Evolutionary conservation across 805 yeast species (phyloP).

Genomic region (Lachancea dasiensis): DNA sequence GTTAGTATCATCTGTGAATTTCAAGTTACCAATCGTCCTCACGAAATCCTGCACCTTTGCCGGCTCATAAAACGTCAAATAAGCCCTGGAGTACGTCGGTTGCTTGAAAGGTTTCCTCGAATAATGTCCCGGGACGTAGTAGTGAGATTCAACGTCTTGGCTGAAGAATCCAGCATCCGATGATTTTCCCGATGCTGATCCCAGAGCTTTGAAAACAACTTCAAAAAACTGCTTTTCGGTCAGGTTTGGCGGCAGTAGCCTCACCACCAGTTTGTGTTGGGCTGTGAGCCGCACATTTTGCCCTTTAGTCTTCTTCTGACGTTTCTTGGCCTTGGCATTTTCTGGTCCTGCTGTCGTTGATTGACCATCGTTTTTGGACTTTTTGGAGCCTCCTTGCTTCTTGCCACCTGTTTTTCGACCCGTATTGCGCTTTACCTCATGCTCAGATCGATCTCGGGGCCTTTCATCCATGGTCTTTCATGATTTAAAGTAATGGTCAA

Average conservation of each 20-base stretch:
- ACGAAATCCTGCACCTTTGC: conserved; percentile 31
- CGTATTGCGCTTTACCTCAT: conserved; percentile 1
- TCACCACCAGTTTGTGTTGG: conserved; percentile 30
- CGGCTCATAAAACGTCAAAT: conserved; percentile 34
- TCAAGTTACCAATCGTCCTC: conserved; percentile 25
- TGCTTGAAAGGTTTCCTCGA: conserved; percentile 29
- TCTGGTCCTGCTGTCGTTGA: background rate
- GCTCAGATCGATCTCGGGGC: conserved; percentile 3
- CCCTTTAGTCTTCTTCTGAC: conserved; percentile 10
- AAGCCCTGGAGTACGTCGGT: conserved; percentile 41
- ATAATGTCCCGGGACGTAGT: conserved; percentile 30
- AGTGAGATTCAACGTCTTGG: conserved; percentile 30
- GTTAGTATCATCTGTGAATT: conserved; percentile 29
- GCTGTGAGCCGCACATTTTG: conserved; percentile 4
- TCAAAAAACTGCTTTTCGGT: conserved; percentile 32
- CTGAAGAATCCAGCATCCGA: conserved; percentile 19
- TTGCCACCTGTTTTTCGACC: conserved; percentile 2
- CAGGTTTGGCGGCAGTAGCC: conserved; percentile 42
- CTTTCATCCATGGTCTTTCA: conserved; percentile 9
- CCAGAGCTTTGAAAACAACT: conserved; percentile 6
- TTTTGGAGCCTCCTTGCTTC: background rate
- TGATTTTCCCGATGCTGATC: conserved; percentile 6
- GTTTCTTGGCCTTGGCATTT: conserved; percentile 6
- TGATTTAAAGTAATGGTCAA: background rate
- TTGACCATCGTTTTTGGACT: background rate